Base-by-base conservation (phyloP, 768 basidiomycete species). In the Rhodotorula babjevae region DNA sequence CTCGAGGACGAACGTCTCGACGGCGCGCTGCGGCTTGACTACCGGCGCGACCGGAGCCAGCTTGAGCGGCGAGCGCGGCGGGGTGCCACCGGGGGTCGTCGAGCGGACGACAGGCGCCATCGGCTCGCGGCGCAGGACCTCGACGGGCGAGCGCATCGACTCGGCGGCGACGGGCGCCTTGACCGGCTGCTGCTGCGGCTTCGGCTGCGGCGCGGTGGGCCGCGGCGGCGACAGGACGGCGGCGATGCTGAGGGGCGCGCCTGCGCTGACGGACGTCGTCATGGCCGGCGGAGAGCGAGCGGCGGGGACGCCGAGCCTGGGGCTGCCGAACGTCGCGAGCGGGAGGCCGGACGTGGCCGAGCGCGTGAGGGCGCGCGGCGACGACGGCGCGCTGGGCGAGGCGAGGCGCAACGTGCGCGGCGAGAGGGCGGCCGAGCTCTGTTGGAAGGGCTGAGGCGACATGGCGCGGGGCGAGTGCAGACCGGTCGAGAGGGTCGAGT, bases 301-400 rank as follows among this genome's bases (percentile, higher is more conserved):
- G 40, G 27, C 59, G 19, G 44, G 63, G 21, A 44, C n/a, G 18
- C n/a, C n/a, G 15, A 61, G 60, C 40, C 15, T 36, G 44, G 44
- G 60, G 71, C 67, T 72, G 29, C 46, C 71, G 29, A 68, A 68
- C 2, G 66, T 65, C 15, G 71, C 67, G 40, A 72, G 62, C 11
- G 71, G 71, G 21, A 72, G 63, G n/a, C 63, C 63, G 11, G 71
- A 72, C 33, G 67, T 64, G 7, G 63, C 59, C 27, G 71, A 64
- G n/a, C 71, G 67, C 23, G 71, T 65, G 59, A 68, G 50, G 6
- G 63, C 63, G 19, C 63, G 47, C 1, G 71, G 71, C 25, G 71
- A 72, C 0, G 67, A 58, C 16, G 71, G 71, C 11, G 67, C 50
- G 25, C 25, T 58, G 8, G 71, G 67, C 8, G 67, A 59, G 33